Percentiles rank a stretch among this genome's conserved stretches.
Conservation (phyloP, 495 filamentous ascomycete species). For the Neurospora sp. region DNA sequence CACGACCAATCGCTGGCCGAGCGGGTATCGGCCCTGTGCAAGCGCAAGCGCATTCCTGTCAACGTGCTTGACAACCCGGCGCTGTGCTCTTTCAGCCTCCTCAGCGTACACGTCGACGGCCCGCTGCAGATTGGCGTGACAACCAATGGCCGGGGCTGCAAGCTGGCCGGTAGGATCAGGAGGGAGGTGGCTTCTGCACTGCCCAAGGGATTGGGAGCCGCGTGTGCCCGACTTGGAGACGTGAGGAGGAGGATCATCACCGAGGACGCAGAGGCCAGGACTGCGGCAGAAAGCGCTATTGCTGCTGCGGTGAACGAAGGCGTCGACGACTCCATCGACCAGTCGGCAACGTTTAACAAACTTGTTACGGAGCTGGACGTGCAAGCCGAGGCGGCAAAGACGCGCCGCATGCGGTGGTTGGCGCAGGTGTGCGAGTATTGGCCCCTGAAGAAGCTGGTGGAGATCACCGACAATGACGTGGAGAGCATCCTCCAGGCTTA, state of each 20-base stretch:
- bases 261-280: constrained; percentile 41
- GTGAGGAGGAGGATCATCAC: constrained; percentile 60
- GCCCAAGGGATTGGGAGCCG: constrained; percentile 69
- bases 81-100: constrained; percentile 83
- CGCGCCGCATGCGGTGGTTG: constrained; percentile 81
- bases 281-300: constrained; percentile 14
- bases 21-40: constrained; percentile 67
- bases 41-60: constrained; percentile 72
- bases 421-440: constrained; percentile 98
- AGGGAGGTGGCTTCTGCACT: constrained; percentile 75
- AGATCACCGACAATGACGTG: constrained; percentile 70
- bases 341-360: constrained; percentile 77
- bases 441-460: constrained; percentile 74
- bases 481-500: constrained; percentile 63
- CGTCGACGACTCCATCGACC: constrained; percentile 75
- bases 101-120: constrained; percentile 80
- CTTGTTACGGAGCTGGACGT: constrained; percentile 60
- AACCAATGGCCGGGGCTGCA: constrained; percentile 91
- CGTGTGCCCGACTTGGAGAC: constrained; percentile 70
- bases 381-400: constrained; percentile 56
- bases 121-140: constrained; percentile 93
- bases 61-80: constrained; percentile 84
- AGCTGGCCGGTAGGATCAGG: constrained; percentile 81
- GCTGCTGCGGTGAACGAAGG: constrained; percentile 39
- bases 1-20: constrained; percentile 39